Evolutionary conservation across 73 alveolate genomes (phyloP).

Genomic region (Blepharisma japonicum): DNA sequence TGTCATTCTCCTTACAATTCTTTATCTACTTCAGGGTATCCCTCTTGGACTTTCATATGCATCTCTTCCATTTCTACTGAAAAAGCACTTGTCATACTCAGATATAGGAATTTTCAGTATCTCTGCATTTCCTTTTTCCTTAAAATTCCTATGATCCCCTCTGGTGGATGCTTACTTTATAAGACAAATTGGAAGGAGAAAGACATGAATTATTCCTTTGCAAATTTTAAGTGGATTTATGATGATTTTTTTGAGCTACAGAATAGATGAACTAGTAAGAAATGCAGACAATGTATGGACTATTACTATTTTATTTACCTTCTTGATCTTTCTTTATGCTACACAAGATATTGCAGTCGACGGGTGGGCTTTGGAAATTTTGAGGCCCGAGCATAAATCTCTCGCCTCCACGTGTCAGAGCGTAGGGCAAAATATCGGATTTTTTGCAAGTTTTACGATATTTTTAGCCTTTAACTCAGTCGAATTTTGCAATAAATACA

Average conservation of each 20-base stretch:
- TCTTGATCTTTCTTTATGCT: constrained; percentile 43
- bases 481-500: constrained; percentile 57
- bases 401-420: constrained; percentile 61
- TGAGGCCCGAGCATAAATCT: constrained; percentile 43
- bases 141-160: constrained; percentile 57
- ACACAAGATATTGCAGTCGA: constrained; percentile 81
- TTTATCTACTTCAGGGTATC: constrained; percentile 37
- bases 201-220: constrained; percentile 58
- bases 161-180: constrained; percentile 47
- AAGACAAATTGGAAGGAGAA: constrained; percentile 48
- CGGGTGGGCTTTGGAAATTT: constrained; percentile 83
- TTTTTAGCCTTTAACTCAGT: constrained; percentile 51
- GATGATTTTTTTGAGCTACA: constrained; percentile 16
- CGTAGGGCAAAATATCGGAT: constrained; percentile 68
- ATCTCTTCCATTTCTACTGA: constrained; percentile 45
- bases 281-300: constrained; percentile 22
- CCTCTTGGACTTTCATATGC: constrained; percentile 44
- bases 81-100: constrained; percentile 48
- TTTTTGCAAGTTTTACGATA: constrained; percentile 40
- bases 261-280: constrained; percentile 26
- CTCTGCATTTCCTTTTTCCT: constrained; percentile 39
- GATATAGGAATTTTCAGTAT: constrained; percentile 47
- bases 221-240: constrained; percentile 33
- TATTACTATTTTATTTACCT: constrained; percentile 29
- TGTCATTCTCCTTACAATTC: not conserved